Base-by-base conservation (phyloP, 495 filamentous ascomycete genomes). In the Hypomontagnella submonticulosa region DNA sequence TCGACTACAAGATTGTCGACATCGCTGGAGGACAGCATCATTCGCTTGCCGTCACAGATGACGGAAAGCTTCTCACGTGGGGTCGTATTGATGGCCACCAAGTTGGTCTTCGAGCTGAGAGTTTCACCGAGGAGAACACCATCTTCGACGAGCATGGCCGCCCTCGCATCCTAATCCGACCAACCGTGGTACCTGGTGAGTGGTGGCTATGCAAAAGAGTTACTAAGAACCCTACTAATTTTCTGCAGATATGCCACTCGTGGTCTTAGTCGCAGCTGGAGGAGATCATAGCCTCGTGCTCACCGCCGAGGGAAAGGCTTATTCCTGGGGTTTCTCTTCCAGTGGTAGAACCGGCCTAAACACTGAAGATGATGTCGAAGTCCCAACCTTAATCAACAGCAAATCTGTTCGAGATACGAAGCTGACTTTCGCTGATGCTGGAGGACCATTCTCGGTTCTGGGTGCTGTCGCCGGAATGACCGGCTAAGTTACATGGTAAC, bases 331-430 rank as follows among this genome's bases (percentile, higher is more conserved):
- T 1, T 91, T 90, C 76, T 85, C 80, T 18, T 77, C 74, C 41
- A 85, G 83, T 59, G 89, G 87, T 70, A 88, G 90, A 75, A 88
- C 87, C n/a, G 89, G 89, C 4, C 84, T 81, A 50, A 86, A 85
- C 8, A 83, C 80, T 4, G 77, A 75, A 2, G 84, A 86, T 13
- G 87, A 89, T 62, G 76, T 92, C 20, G 73, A 81, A 50, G 53
- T 72, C 10, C 86, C 90, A 0, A 89, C 82, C 0, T 68, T 81
- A 16, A 86, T 93, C 50, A 83, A 89, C 51, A 88, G 87, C 72
- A 82, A 81, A 0, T 87, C 88, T 12, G 80, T 89, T 8, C 73
- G 80, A 18, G 87, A 77, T 18, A 78, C 84, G 62, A 82, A 84
- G 72, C 77, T 92, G 36, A 72, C 81, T 12, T 87, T 65, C 47